Evolutionary conservation across 345 rosid genomes (phyloP), one percentile per base, ranked within the genome.

Genomic region (Eutrema heterophyllum): DNA sequence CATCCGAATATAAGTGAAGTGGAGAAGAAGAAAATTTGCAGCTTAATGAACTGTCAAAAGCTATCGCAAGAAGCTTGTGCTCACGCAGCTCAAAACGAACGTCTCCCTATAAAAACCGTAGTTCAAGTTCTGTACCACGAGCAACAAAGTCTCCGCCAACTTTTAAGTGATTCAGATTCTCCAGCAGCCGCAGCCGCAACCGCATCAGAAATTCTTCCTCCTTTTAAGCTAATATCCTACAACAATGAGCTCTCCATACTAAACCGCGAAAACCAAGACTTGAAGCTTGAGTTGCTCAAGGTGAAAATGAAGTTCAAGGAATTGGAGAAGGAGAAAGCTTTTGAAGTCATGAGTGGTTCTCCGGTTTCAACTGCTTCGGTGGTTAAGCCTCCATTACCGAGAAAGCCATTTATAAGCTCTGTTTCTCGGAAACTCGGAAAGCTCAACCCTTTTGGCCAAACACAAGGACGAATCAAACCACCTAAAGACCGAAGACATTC

Each of bases 21-120:
- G 83, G 97, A 94, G 79, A 94, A 87, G 82, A 94, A 91, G 83
- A 94, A 88, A 81, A 83, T 88, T 13, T 91, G 98, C 86, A 89
- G 92, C 79, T 63, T 88, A 68, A 89, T 94, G 95, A 88, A 89
- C 73, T 89, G 91, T 68, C 89, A 86, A 83, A 94, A 91, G 63
- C 97, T 94, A 26, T 88, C 98, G 0, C 53, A 87, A 43, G 93
- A 89, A 68, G 91, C 89, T 16, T 81, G 91, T 72, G 93, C 91
- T 33, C 98, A 89, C n/a, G 98, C 92, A 8, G 91, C 96, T 12
- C 96, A 84, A 64, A 93, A 93, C 16, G 85, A 91, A 60, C 80
- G 93, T 71, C 90, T 93, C 27, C 94, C 88, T 0, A 85, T 84
- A 49, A 87, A 91, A 56, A 86, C 94, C 0, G 83, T 93, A 30